Percentiles rank a stretch among this genome's conserved stretches.
phyloP scores from a whole-genome alignment of 2,329 filamentous ascomycete genomes.

The Aspergillus sp. region DNA sequence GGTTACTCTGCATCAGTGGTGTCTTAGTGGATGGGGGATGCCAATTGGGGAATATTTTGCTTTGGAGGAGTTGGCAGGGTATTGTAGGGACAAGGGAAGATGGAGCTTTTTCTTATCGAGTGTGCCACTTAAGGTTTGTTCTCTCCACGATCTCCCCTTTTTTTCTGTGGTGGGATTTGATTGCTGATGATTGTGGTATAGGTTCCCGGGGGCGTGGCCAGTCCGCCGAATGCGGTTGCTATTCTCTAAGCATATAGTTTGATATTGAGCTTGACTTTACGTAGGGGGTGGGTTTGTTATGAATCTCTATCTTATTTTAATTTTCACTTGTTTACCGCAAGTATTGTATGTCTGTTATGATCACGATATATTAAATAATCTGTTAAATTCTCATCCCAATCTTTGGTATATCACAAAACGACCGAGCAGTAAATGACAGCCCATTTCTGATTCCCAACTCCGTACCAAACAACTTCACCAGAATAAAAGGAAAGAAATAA shows the following conservation, averaged over 20 bases:
- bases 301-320: too few relatives aligned
- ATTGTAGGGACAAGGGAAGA: slow-evolving; percentile 37
- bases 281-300: not conserved
- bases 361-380: too few relatives aligned
- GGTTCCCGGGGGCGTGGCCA: slow-evolving; percentile 48
- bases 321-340: too few relatives aligned
- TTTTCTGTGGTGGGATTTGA: not conserved
- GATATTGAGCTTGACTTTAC: not conserved
- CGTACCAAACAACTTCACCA: too few relatives aligned
- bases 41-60: slow-evolving; percentile 49
- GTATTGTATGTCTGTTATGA: too few relatives aligned
- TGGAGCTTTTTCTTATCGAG: slow-evolving; percentile 53
- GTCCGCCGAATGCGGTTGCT: slow-evolving; percentile 47
- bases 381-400: too few relatives aligned
- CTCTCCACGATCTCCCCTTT: not conserved
- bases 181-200: slow-evolving; percentile 10
- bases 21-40: slow-evolving; percentile 51
- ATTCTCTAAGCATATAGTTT: slow-evolving; percentile 34
- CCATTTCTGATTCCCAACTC: too few relatives aligned
- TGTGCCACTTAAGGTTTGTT: slow-evolving; percentile 44
- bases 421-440: too few relatives aligned
- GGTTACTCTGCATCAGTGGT: slow-evolving; percentile 30
- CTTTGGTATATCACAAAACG: too few relatives aligned
- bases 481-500: too few relatives aligned
- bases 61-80: slow-evolving; percentile 40